Evolutionary conservation across 441 rosid species (phyloP).

Genomic region (Euphorbia corollata): DNA sequence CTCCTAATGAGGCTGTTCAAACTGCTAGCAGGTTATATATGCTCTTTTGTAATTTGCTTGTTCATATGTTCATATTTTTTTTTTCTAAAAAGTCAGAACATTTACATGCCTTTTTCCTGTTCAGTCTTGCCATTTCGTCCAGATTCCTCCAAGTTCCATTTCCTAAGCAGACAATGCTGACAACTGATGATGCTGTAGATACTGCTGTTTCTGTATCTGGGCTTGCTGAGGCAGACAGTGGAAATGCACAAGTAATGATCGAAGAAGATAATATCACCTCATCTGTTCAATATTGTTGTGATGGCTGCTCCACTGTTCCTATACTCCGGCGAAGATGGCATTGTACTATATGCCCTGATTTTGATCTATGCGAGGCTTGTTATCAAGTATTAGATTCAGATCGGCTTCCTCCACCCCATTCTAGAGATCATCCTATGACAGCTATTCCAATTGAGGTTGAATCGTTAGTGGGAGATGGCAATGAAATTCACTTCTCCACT

Average conservation of each 20-base stretch:
- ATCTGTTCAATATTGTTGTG: constrained; percentile 99
- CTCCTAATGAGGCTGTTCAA: constrained; percentile 83
- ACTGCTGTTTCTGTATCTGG: constrained; percentile 49
- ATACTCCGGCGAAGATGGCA: constrained; percentile 98
- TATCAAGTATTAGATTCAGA: constrained; percentile 86
- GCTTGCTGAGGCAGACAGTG: constrained; percentile 53
- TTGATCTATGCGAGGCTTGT: constrained; percentile 97
- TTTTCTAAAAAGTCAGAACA: constrained; percentile 22
- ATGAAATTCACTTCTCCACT: constrained; percentile 75
- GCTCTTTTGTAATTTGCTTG: constrained; percentile 5
- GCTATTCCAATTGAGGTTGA: constrained; percentile 96
- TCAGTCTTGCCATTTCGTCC: constrained; percentile 98
- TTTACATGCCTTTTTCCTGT: constrained; percentile 19
- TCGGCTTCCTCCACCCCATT: constrained; percentile 91
- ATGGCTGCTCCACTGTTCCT: constrained; percentile 98
- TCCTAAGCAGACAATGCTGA: constrained; percentile 94
- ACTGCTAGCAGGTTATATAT: constrained; percentile 87
- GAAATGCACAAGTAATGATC: constrained; percentile 77
- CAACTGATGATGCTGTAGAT: constrained; percentile 79
- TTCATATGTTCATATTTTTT: constrained; percentile 11
- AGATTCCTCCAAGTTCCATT: constrained; percentile 99
- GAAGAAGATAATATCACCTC: constrained; percentile 98
- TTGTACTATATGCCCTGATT: constrained; percentile 97
- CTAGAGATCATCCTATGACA: constrained; percentile 96
- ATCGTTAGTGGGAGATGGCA: constrained; percentile 79